A percentile compares a stretch with the other conserved stretches of the same genome.
phyloP scores from a whole-genome alignment of 805 yeast species.

The Tetrapisispora phaffii region DNA sequence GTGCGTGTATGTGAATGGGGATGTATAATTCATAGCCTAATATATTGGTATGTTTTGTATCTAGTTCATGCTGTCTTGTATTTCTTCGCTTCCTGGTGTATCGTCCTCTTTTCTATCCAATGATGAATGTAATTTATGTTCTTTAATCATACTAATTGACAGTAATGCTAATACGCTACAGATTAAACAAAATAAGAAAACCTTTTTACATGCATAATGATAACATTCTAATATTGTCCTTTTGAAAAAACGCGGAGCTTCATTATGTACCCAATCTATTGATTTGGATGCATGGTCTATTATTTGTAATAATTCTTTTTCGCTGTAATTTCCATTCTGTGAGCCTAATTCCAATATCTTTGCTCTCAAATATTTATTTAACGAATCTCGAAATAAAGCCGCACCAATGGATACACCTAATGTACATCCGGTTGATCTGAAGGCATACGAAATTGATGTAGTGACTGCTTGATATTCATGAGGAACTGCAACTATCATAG shows the following conservation, averaged over 20 bases:
- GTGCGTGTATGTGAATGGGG: too few species aligned
- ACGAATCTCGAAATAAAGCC: constrained; percentile 45
- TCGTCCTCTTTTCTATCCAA: constrained; percentile 22
- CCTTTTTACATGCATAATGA: constrained; percentile 41
- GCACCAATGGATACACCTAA: constrained; percentile 65
- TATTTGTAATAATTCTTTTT: constrained; percentile 33
- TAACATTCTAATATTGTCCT: constrained; percentile 42
- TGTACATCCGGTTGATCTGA: constrained; percentile 80
- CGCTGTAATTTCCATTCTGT: constrained; percentile 31
- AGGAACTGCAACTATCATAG: constrained; percentile 67
- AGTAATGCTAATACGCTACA: constrained; percentile 27
- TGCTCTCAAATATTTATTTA: constrained; percentile 24
- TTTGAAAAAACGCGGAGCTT: constrained; percentile 45
- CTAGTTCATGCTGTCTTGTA: too few species aligned
- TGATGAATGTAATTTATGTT: constrained; percentile 46
- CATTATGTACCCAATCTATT: constrained; percentile 41
- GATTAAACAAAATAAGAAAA: constrained; percentile 38
- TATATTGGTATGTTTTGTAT: too few species aligned
- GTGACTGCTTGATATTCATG: constrained; percentile 65
- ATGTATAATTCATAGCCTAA: too few species aligned
- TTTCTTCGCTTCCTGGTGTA: too few species aligned
- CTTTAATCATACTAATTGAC: constrained; percentile 42
- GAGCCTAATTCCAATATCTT: constrained; percentile 24
- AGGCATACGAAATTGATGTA: constrained; percentile 83
- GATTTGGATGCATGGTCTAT: constrained; percentile 46